Conservation (phyloP, 1,284 basidiomycete genomes). For the Peniophora sp. region DNA sequence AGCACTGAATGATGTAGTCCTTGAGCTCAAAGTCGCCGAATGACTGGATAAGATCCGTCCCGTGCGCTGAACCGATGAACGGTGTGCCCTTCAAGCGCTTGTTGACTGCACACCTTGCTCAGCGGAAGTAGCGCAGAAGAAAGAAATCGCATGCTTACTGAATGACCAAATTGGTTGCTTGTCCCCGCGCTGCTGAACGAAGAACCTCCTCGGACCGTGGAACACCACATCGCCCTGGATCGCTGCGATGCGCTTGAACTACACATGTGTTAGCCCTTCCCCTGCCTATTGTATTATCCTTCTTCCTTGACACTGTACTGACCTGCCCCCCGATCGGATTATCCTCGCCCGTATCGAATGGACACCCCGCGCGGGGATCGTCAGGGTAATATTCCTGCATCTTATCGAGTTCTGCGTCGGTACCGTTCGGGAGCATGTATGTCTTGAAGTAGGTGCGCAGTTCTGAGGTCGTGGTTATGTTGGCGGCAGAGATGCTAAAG, state of each 20-base stretch:
- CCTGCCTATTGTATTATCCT: too few relatives aligned
- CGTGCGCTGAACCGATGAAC: conserved; percentile 11
- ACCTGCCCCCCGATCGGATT: conserved; percentile 4
- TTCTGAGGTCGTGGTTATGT: conserved; percentile 6
- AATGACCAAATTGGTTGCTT: conserved; percentile 12
- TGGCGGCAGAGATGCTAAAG: conserved; percentile 8
- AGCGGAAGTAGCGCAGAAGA: not conserved
- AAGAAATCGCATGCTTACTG: conserved; percentile 2
- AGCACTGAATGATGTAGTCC: conserved; percentile 1
- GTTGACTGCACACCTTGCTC: conserved; percentile 5
- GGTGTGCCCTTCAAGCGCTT: conserved; percentile 9
- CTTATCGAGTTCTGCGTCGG: conserved; percentile 4
- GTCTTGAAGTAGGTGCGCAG: conserved; percentile 2
- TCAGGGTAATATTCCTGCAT: conserved; percentile 16
- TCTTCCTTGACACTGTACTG: too few relatives aligned
- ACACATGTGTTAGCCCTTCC: conserved; percentile 9
- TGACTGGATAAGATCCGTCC: conserved; percentile 7
- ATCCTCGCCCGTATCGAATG: conserved; percentile 17
- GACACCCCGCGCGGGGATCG: conserved; percentile 13
- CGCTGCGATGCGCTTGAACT: conserved; percentile 21
- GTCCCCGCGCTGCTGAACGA: conserved; percentile 7
- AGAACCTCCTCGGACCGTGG: conserved; percentile 11
- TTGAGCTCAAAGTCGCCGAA: conserved; percentile 5
- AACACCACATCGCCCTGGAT: conserved; percentile 22
- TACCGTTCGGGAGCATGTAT: conserved; percentile 9